A percentile compares a stretch with the other conserved stretches of the same genome.
phyloP scores from a whole-genome alignment of 805 yeast genomes.

The Scheffersomyces amazonensis region DNA sequence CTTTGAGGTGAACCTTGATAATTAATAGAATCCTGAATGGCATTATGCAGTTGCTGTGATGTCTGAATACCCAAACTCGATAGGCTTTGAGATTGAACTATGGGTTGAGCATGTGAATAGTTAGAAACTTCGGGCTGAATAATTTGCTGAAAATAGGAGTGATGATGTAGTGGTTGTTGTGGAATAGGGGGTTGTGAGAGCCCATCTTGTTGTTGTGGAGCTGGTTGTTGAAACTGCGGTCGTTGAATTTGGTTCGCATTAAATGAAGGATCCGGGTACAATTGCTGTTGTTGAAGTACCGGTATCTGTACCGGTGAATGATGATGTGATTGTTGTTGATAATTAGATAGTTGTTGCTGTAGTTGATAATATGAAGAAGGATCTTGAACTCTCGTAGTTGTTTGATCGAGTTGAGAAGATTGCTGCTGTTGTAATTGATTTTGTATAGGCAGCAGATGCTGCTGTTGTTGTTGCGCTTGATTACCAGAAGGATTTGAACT shows the following conservation, averaged over 20 bases:
- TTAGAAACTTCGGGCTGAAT: conserved; percentile 3
- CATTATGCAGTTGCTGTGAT: background rate
- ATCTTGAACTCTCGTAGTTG: background rate
- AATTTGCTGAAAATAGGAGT: background rate
- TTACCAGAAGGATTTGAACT: background rate
- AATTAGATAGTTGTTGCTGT: background rate
- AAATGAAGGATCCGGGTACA: conserved; percentile 1
- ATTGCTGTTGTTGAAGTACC: conserved; percentile 5
- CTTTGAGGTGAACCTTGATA: background rate
- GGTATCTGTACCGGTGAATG: too few relatives aligned
- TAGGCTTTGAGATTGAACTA: too few relatives aligned
- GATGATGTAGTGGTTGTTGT: conserved; percentile 8
- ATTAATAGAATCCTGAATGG: background rate
- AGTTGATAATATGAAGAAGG: background rate
- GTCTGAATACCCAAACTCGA: too few relatives aligned
- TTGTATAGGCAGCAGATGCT: background rate
- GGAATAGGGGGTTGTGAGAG: conserved; percentile 7
- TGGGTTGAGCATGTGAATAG: conserved; percentile 11
- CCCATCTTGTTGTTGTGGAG: conserved; percentile 2
- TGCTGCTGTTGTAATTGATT: background rate
- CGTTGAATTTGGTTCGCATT: conserved; percentile 5
- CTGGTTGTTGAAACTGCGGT: conserved; percentile 6
- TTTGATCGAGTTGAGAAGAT: background rate
- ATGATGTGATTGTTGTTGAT: background rate
- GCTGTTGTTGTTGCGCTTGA: background rate